Conservation (phyloP, 2,329 filamentous ascomycete species). For the Alternaria solani region DNA sequence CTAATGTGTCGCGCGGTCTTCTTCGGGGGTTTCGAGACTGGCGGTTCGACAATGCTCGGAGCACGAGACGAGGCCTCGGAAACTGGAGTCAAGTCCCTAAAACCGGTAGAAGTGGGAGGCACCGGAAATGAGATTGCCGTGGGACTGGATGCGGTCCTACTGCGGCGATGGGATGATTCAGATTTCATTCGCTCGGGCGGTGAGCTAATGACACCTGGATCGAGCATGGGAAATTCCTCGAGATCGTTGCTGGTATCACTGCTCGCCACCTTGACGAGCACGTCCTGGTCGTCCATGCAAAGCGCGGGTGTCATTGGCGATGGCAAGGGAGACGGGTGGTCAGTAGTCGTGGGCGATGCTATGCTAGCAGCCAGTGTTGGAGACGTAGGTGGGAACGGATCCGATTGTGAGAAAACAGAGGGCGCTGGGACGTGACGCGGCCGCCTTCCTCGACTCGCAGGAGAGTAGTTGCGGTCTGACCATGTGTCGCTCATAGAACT, state of each 20-base stretch:
- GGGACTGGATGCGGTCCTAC: constrained; percentile 48
- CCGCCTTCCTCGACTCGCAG: constrained; percentile 23
- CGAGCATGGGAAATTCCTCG: constrained; percentile 38
- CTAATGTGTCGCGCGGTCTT: constrained; percentile 30
- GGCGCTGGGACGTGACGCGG: constrained; percentile 34
- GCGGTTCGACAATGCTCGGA: constrained; percentile 32
- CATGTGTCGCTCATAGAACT: constrained; percentile 40
- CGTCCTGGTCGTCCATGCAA: constrained; percentile 35
- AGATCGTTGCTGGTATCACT: constrained; percentile 46
- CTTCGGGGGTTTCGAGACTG: constrained; percentile 20
- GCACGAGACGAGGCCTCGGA: constrained; percentile 36
- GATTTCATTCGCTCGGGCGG: constrained; percentile 37
- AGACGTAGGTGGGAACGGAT: constrained; percentile 41
- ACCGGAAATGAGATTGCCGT: constrained; percentile 37
- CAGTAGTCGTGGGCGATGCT: constrained; percentile 42
- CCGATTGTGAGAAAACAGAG: constrained; percentile 42
- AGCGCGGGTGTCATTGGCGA: constrained; percentile 49
- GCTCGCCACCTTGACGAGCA: constrained; percentile 47
- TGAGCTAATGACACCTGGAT: constrained; percentile 35
- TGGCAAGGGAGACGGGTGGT: constrained; percentile 43
- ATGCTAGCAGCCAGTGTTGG: constrained; percentile 36
- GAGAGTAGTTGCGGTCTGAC: constrained; percentile 25
- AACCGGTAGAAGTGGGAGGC: constrained; percentile 19
- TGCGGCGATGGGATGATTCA: constrained; percentile 36
- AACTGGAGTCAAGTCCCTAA: constrained; percentile 29